Evolutionary conservation across 2,329 filamentous ascomycete genomes (phyloP), one percentile per base, ranked within the genome.

Genomic region (Colletotrichum cordylinicola): DNA sequence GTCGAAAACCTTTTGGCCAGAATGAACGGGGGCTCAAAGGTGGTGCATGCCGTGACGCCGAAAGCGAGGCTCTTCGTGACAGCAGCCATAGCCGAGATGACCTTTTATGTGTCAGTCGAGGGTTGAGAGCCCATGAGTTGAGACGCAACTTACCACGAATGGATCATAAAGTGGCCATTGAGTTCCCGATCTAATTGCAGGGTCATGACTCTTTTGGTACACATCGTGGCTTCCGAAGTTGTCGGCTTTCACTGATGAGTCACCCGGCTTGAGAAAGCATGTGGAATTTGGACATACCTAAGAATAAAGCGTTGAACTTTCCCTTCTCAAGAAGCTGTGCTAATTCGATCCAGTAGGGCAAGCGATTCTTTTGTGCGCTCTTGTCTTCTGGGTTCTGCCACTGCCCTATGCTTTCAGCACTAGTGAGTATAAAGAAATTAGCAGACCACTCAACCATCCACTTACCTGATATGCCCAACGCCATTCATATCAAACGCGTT

Each of bases 191-290:
- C 29, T 21, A 39, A 67, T 67, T 1, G 64, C 64, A 21, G 39
- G 64, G 8, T 33, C 64, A 39, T 67, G 64, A 24, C 64, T 67
- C 21, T 43, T 43, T 4, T 67, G 35, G 27, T 27, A 52, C 2
- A 67, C 16, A 83, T 93, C 90, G 79, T 92, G 92, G 8, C 89
- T 89, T 6, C 88, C 89, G 75, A 56, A 75, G 67, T 55, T 75
- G 35, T 75, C 72, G 7, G 72, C 67, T 61, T 35, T 27, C 29
- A 48, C 39, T n/a, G 5, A n/a, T 48, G 18, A 48, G 39, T 9
- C 6, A 48, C 39, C 18, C 39, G 18, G 39, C 39, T 48, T 48
- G 6, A n/a, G 39, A 10, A 48, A 48, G 39, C 39, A n/a, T 5
- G 10, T 48, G 39, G 18, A n/a, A n/a, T 48, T 12, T 48, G n/a